Percentiles rank a stretch among this genome's conserved stretches.
Evolutionary conservation across 2,329 filamentous ascomycete genomes (phyloP).

Genomic region (Ceratocystiopsis brevicomis): DNA sequence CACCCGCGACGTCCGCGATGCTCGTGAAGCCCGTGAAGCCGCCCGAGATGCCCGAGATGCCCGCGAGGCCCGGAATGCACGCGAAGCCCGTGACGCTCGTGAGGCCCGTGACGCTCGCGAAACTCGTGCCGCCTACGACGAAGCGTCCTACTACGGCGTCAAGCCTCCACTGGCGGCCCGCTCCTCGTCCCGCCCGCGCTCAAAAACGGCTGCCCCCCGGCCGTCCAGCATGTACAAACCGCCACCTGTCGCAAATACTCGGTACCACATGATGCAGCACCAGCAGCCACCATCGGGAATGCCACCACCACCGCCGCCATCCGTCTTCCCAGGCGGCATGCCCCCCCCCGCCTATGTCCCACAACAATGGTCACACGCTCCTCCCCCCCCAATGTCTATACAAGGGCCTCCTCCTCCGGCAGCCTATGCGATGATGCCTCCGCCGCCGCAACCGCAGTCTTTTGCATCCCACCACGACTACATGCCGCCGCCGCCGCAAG

Average conservation of each 20-base stretch:
- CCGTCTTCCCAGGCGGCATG: not conserved
- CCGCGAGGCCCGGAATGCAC: too few relatives aligned
- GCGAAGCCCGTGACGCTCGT: too few relatives aligned
- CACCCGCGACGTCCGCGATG: too few relatives aligned
- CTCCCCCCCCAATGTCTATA: not conserved
- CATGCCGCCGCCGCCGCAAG: not conserved
- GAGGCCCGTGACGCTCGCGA: too few relatives aligned
- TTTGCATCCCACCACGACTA: not conserved
- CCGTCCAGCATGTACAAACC: conserved; percentile 20
- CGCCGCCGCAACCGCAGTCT: not conserved
- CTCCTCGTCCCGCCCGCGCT: conserved; percentile 20
- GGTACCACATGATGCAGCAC: conserved; percentile 16
- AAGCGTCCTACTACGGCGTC: conserved; percentile 22
- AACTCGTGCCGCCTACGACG: conserved; percentile 8
- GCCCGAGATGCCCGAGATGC: too few relatives aligned
- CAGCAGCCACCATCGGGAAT: not conserved
- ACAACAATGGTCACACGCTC: conserved; percentile 1
- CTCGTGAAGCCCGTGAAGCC: too few relatives aligned
- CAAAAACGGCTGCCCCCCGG: conserved; percentile 16
- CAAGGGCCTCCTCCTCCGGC: not conserved
- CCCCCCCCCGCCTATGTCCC: not conserved
- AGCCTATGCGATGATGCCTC: conserved; percentile 2
- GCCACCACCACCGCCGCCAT: conserved; percentile 1
- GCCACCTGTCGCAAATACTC: conserved; percentile 15
- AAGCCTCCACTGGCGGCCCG: conserved; percentile 14